Conservation (phyloP, 2,329 filamentous ascomycete genomes). For the Botrytis cinerea region DNA sequence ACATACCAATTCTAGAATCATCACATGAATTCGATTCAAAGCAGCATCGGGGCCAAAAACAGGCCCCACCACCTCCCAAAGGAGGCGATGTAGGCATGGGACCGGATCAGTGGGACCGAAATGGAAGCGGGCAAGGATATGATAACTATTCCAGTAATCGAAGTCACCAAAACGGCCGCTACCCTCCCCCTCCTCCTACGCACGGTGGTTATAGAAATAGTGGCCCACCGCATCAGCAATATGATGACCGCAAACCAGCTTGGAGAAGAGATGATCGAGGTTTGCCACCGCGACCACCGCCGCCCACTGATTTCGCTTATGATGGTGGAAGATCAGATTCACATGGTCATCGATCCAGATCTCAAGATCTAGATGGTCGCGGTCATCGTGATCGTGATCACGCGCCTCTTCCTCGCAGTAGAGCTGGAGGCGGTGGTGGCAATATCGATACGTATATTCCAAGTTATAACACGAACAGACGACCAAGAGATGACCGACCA, state of each 20-base stretch:
- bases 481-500: constrained; percentile 44
- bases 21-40: constrained; percentile 95
- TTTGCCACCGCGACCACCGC: constrained; percentile 40
- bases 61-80: constrained; percentile 82
- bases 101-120: constrained; percentile 46
- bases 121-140: constrained; percentile 35
- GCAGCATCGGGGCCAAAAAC: constrained; percentile 84
- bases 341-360: constrained; percentile 47
- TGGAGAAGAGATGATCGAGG: constrained; percentile 39
- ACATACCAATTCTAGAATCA: constrained; percentile 90
- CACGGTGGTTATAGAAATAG: constrained; percentile 37
- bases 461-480: constrained; percentile 47
- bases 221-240: constrained; percentile 32
- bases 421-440: constrained; percentile 29
- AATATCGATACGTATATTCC: constrained; percentile 54
- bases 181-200: constrained; percentile 31
- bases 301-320: constrained; percentile 36
- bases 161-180: constrained; percentile 19
- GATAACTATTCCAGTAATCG: constrained; percentile 36
- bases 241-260: constrained; percentile 41
- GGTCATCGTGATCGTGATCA: constrained; percentile 28
- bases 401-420: constrained; percentile 31
- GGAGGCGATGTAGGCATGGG: constrained; percentile 84
- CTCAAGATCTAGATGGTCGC: constrained; percentile 41
- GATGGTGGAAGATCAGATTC: constrained; percentile 41